Evolutionary conservation across 371 early-diverging fungal species (phyloP).

Genomic region (Mortierella sp.): DNA sequence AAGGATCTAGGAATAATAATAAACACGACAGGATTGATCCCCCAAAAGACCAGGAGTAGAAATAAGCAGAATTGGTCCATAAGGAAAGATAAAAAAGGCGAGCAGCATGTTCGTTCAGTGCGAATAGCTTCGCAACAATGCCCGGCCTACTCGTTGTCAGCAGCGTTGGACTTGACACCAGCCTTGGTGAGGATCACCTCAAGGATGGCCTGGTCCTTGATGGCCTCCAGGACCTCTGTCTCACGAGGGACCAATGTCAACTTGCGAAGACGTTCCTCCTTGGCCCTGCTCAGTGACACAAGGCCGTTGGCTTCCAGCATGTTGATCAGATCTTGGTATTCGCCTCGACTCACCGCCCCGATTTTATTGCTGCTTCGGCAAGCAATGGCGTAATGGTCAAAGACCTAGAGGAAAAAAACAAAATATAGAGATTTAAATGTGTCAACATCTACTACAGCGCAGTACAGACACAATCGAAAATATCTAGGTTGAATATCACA

Average conservation of each 20-base stretch:
- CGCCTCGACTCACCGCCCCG: conserved; percentile 78
- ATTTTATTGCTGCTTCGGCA: conserved; percentile 64
- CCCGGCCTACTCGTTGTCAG: not conserved
- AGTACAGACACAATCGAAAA: not conserved
- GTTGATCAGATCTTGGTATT: conserved; percentile 80
- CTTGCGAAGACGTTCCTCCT: conserved; percentile 63
- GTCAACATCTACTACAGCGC: not conserved
- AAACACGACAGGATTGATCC: conserved; percentile 5
- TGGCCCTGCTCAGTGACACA: conserved; percentile 63
- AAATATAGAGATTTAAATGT: not conserved
- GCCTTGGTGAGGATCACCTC: conserved; percentile 17
- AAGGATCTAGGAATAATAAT: not conserved
- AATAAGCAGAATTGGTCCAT: not conserved
- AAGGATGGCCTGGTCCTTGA: conserved; percentile 40
- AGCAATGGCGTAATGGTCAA: conserved; percentile 65
- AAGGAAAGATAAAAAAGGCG: too few relatives aligned
- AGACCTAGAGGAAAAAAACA: conserved; percentile 59
- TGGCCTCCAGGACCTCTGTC: conserved; percentile 62
- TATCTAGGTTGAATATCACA: not conserved
- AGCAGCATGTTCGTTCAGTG: too few relatives aligned
- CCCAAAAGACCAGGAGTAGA: too few relatives aligned
- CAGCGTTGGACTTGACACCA: conserved; percentile 7
- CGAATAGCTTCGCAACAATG: too few relatives aligned
- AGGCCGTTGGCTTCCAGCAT: conserved; percentile 83
- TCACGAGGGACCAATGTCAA: conserved; percentile 62